Evolutionary conservation across 768 basidiomycete genomes (phyloP), one percentile per base, ranked within the genome.

Genomic region (Trametes meyenii): DNA sequence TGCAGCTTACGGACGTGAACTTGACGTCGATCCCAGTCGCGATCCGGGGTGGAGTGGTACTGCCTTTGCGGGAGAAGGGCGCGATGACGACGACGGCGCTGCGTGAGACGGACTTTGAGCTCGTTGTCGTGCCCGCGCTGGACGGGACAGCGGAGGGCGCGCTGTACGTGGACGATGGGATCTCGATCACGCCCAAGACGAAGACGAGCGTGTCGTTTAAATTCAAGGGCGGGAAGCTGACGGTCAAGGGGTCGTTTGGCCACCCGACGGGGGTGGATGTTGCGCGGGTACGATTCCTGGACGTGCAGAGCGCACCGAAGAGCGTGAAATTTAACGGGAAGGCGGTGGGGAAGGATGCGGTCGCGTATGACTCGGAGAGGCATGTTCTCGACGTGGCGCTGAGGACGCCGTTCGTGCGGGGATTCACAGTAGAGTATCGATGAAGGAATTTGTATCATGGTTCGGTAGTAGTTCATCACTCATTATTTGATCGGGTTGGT

Each of bases 91-190:
- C 86, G 0, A 73, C 77, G 2, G 78, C 75, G 62, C 72, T 89
- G 60, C 76, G 86, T 40, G 73, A 74, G 64, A 79, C 74, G 12
- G 81, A 83, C 66, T 89, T 88, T 59, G 82, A 87, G 70, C 71
- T 89, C 55, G 75, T 88, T 42, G 82, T 89, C 35, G 88, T 87
- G 0, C 85, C 85, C 1, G 77, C 77, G 12, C 60, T 65, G 42
- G 70, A 78, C n/a, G 86, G 85, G 14, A 72, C 65, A 0, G 88
- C 88, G 0, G 63, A 66, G 5, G 88, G 87, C 1, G 45, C 67
- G 40, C 74, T 89, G 40, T 88, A 89, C 69, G 64, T 86, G 38
- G 88, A 89, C 67, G 87, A 89, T 61, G 87, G 88, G 13, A 83
- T 82, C 45, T 85, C 83, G 7, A 65, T 78, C 54, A 63, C 63